Conservation (phyloP, 2,329 filamentous ascomycete species). For the Onygena corvina region DNA sequence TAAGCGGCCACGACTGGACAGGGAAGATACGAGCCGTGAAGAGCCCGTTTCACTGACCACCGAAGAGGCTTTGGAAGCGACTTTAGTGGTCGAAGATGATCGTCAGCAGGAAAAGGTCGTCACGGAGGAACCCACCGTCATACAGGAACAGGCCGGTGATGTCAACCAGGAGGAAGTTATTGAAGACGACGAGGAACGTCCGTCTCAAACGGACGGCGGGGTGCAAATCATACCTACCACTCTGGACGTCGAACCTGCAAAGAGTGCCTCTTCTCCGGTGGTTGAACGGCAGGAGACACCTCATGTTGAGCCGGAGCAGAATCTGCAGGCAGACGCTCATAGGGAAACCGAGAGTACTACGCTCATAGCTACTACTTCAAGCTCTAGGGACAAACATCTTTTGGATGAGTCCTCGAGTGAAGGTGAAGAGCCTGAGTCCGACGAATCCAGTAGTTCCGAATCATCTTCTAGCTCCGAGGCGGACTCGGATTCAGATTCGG, state of each 20-base stretch:
- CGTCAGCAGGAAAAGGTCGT: neutral
- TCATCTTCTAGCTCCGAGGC: neutral
- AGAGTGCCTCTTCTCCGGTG: neutral
- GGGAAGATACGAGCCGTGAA: constrained; percentile 12
- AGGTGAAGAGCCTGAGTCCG: constrained; percentile 12
- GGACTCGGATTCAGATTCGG: constrained; percentile 8
- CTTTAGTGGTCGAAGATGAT: neutral
- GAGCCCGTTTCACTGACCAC: constrained; percentile 15
- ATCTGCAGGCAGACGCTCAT: too few species aligned
- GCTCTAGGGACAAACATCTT: constrained; percentile 19
- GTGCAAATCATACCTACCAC: neutral
- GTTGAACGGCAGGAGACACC: neutral
- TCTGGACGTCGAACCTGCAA: neutral
- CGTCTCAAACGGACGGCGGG: neutral
- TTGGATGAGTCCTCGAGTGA: constrained; percentile 2
- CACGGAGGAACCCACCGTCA: neutral
- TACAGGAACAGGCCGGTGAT: neutral
- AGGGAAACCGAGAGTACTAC: too few species aligned
- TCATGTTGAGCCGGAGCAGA: neutral
- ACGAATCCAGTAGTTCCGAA: constrained; percentile 12
- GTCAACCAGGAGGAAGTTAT: neutral
- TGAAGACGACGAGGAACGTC: neutral
- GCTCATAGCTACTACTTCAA: too few species aligned
- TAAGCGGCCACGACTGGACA: constrained; percentile 47
- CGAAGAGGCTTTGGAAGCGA: neutral